Percentiles rank a stretch among this genome's conserved stretches.
Conservation (phyloP, 2,329 filamentous ascomycete species). For the Botryotinia calthae region DNA sequence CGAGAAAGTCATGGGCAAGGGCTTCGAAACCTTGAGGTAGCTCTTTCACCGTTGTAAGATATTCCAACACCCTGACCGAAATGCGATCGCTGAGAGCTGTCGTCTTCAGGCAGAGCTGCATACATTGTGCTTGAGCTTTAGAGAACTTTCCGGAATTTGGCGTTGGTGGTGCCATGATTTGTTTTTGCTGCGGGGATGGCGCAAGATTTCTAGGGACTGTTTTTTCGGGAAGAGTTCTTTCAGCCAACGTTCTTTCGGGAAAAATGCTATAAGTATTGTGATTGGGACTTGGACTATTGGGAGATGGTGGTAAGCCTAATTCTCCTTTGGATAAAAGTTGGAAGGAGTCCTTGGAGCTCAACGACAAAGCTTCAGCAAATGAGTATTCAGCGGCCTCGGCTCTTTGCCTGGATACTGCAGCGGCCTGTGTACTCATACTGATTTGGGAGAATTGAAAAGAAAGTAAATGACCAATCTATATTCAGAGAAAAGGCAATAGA, state of each 20-base stretch:
- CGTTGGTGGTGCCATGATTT: conserved; percentile 3
- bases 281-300: background rate
- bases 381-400: conserved; percentile 14
- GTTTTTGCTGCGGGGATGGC: background rate
- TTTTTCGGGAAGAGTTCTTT: conserved; percentile 3
- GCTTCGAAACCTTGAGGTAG: conserved; percentile 55
- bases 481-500: background rate
- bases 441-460: background rate
- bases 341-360: conserved; percentile 8
- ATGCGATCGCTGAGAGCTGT: conserved; percentile 62
- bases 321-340: conserved; percentile 7
- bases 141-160: conserved; percentile 13
- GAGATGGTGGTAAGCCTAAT: background rate
- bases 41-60: conserved; percentile 55
- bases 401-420: conserved; percentile 6
- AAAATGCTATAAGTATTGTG: conserved; percentile 2
- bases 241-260: background rate
- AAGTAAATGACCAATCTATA: background rate
- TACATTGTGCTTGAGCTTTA: conserved; percentile 30
- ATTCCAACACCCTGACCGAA: conserved; percentile 63
- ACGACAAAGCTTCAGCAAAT: conserved; percentile 11
- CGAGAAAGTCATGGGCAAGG: conserved; percentile 64
- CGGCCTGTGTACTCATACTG: conserved; percentile 13
- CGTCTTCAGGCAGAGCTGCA: conserved; percentile 56
- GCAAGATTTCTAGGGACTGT: background rate